phyloP scores from a whole-genome alignment of 2,329 filamentous ascomycete genomes.

The Madurella mycetomatis region DNA sequence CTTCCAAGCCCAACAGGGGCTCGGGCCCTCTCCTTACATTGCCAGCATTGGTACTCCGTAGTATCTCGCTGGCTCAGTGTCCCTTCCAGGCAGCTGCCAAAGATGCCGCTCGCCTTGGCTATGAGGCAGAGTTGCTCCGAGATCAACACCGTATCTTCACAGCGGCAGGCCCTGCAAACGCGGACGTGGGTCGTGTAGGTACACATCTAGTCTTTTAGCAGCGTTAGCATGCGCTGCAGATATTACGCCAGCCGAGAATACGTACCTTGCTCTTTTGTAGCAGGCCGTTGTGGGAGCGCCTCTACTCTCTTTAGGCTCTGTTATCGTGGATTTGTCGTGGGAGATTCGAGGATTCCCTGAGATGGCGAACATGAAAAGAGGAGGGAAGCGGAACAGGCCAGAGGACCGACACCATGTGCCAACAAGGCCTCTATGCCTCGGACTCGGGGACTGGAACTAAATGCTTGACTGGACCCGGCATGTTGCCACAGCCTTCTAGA shows the following conservation, averaged over 20 bases:
- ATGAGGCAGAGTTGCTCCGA: slow-evolving; percentile 36
- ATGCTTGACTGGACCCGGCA: neutral
- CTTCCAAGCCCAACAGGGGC: slow-evolving; percentile 4
- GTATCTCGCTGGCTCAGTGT: slow-evolving; percentile 29
- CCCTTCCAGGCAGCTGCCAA: slow-evolving; percentile 37
- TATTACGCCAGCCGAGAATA: too few species aligned
- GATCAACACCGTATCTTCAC: slow-evolving; percentile 39
- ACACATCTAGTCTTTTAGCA: slow-evolving; percentile 32
- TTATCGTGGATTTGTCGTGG: too few species aligned
- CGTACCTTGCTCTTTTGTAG: too few species aligned
- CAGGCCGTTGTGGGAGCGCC: too few species aligned
- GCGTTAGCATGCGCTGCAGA: neutral
- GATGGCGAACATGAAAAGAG: too few species aligned
- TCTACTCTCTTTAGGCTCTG: too few species aligned
- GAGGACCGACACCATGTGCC: too few species aligned
- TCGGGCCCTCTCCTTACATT: slow-evolving; percentile 32
- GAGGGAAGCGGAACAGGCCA: too few species aligned
- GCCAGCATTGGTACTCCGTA: slow-evolving; percentile 36
- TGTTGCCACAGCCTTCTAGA: neutral
- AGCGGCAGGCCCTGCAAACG: slow-evolving; percentile 33
- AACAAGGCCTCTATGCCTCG: too few species aligned
- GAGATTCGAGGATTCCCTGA: too few species aligned
- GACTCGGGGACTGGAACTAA: neutral
- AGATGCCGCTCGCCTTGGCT: slow-evolving; percentile 32
- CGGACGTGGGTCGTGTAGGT: slow-evolving; percentile 37